These are phyloP conservation scores for Berkeleyomyces basicola DNA, from an alignment of 2,329 filamentous ascomycete species.

Conservation along the genomic window DNA sequence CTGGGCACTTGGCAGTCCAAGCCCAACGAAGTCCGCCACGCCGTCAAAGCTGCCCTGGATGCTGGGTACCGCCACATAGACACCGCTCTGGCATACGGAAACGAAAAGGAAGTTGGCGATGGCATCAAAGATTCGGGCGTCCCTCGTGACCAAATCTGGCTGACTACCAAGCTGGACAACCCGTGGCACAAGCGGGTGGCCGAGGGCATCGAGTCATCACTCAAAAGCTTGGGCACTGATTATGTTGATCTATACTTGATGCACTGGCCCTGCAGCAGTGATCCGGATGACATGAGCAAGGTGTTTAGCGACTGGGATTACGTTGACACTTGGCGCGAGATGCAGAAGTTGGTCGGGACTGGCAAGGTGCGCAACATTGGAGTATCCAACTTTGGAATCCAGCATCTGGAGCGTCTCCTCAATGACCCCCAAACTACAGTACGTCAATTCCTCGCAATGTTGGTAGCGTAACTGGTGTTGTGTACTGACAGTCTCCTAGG, in stretches of 20 bases:
- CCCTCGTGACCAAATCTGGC: constrained; percentile 48
- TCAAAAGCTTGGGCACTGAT: constrained; percentile 43
- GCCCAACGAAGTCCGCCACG: constrained; percentile 50
- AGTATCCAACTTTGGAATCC: constrained; percentile 73
- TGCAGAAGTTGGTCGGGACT: constrained; percentile 51
- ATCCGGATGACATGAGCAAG: constrained; percentile 46
- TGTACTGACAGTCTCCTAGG: constrained; percentile 21
- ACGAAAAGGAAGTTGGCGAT: constrained; percentile 51
- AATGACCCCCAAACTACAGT: constrained; percentile 40
- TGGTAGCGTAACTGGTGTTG: constrained; percentile 24
- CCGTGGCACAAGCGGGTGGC: constrained; percentile 55
- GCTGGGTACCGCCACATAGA: constrained; percentile 61
- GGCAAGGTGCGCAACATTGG: constrained; percentile 68
- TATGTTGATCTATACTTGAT: constrained; percentile 58
- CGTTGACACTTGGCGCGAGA: constrained; percentile 58
- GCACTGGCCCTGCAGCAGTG: constrained; percentile 53
- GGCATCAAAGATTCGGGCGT: constrained; percentile 49
- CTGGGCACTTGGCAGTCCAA: constrained; percentile 67
- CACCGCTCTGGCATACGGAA: constrained; percentile 62
- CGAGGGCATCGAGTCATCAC: constrained; percentile 42
- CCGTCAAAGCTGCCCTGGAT: constrained; percentile 52
- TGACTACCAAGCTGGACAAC: constrained; percentile 75
- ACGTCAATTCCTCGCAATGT: neutral
- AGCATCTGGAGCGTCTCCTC: constrained; percentile 62
- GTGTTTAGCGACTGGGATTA: constrained; percentile 66